A percentile compares a stretch with the other conserved stretches of the same genome.
These are phyloP conservation scores for Aquilaria yunnanensis DNA, from an alignment of 345 rosid species.

Conservation along the genomic window DNA sequence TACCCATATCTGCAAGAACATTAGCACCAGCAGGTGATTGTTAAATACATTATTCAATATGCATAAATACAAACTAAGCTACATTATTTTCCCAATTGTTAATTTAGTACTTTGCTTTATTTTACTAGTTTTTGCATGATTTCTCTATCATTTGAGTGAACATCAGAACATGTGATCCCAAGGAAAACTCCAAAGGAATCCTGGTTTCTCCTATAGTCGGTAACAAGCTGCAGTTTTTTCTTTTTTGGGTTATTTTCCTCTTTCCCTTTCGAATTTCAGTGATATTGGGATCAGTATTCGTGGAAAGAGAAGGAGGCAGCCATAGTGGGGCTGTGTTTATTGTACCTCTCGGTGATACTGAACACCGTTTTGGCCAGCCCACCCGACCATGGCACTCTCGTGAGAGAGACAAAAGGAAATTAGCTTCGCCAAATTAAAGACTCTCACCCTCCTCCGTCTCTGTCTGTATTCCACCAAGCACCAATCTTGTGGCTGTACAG, in stretches of 20 bases:
- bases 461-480: constrained; percentile 25
- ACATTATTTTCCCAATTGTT: constrained; percentile 9
- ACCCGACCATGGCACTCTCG: constrained; percentile 54
- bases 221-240: neutral
- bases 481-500: constrained; percentile 10
- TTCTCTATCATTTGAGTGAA: constrained; percentile 4
- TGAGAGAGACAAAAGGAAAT: constrained; percentile 49
- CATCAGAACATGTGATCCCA: constrained; percentile 10
- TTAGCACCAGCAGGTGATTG: constrained; percentile 34
- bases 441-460: constrained; percentile 11
- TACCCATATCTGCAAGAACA: constrained; percentile 35
- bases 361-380: constrained; percentile 42
- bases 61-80: constrained; percentile 10
- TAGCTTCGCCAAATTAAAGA: constrained; percentile 1
- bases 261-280: constrained; percentile 14
- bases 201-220: no score
- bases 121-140: neutral
- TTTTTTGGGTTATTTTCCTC: neutral
- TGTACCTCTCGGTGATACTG: constrained; percentile 16
- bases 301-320: constrained; percentile 11
- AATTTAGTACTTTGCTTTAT: neutral
- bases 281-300: constrained; percentile 11
- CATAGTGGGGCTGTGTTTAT: constrained; percentile 18
- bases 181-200: constrained; percentile 6
- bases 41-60: constrained; percentile 8